Conservation (phyloP, 768 basidiomycete species). For the Melanogaster broomeanus region DNA sequence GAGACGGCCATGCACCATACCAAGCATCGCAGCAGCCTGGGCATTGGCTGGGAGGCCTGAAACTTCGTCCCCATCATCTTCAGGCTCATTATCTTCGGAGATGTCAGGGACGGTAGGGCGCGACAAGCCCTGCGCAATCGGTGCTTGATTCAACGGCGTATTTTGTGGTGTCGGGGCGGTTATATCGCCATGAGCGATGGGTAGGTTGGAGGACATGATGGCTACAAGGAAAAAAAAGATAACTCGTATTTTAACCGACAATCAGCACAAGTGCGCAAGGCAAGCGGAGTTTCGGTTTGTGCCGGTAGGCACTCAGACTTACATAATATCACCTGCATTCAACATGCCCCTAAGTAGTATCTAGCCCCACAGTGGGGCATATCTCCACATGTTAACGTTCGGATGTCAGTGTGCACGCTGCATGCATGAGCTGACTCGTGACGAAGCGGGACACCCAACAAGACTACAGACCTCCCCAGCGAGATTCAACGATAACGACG, state of each 20-base stretch:
- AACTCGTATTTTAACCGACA: slow-evolving; percentile 17
- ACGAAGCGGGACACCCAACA: too few relatives aligned
- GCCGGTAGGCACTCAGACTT: slow-evolving; percentile 16
- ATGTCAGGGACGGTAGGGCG: slow-evolving; percentile 90
- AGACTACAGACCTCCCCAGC: too few relatives aligned
- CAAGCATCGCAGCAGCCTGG: slow-evolving; percentile 72
- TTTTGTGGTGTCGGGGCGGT: slow-evolving; percentile 95
- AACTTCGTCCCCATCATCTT: slow-evolving; percentile 53
- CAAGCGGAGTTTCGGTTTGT: slow-evolving; percentile 39
- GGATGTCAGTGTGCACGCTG: too few relatives aligned
- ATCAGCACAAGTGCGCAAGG: slow-evolving; percentile 24
- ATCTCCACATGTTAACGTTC: background rate
- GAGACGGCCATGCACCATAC: slow-evolving; percentile 88
- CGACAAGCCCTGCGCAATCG: slow-evolving; percentile 77
- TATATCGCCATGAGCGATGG: slow-evolving; percentile 59
- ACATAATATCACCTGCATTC: too few relatives aligned
- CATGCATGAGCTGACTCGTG: too few relatives aligned
- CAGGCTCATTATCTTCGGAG: slow-evolving; percentile 75
- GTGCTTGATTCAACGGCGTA: slow-evolving; percentile 82
- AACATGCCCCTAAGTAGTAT: too few relatives aligned
- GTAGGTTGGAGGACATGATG: slow-evolving; percentile 69
- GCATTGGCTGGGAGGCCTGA: slow-evolving; percentile 43
- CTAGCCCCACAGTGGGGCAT: background rate
- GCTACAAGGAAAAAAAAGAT: slow-evolving; percentile 24
- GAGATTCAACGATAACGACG: too few relatives aligned